These are phyloP conservation scores for Vickermania ingenoplastis DNA, from an alignment of 208 protist genomes.

Conservation along the genomic window DNA sequence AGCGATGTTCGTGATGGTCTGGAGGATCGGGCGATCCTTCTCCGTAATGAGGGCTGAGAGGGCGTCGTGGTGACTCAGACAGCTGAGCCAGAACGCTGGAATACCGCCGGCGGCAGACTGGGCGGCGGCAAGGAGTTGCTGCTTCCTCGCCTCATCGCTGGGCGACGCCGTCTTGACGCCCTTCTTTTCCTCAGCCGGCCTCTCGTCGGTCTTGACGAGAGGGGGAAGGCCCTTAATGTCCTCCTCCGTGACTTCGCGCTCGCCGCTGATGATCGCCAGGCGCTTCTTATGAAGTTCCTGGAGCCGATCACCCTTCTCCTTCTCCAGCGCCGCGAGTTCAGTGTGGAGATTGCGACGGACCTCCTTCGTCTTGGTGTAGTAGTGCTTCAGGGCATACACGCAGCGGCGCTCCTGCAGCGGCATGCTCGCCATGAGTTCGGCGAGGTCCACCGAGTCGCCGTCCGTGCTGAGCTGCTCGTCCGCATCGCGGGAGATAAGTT, in stretches of 20 bases:
- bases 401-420: slow-evolving; percentile 28
- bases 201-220: background rate
- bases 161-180: slow-evolving; percentile 1
- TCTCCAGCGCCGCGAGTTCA: slow-evolving; percentile 21
- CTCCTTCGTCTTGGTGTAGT: slow-evolving; percentile 38
- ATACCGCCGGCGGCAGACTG: slow-evolving; percentile 56
- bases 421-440: slow-evolving; percentile 47
- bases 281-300: slow-evolving; percentile 25
- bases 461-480: slow-evolving; percentile 20
- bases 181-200: slow-evolving; percentile 2
- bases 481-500: slow-evolving; percentile 7
- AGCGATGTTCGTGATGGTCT: slow-evolving; percentile 44
- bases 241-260: slow-evolving; percentile 57
- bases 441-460: slow-evolving; percentile 40
- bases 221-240: slow-evolving; percentile 17
- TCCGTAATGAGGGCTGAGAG: slow-evolving; percentile 51
- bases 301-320: slow-evolving; percentile 15
- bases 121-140: slow-evolving; percentile 21
- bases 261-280: slow-evolving; percentile 39
- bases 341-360: slow-evolving; percentile 22
- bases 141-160: slow-evolving; percentile 9
- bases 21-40: slow-evolving; percentile 46
- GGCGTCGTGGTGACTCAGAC: slow-evolving; percentile 42
- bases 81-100: slow-evolving; percentile 81
- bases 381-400: slow-evolving; percentile 51